These are phyloP conservation scores for Cytospora chrysosperma DNA, from an alignment of 2,329 filamentous ascomycete genomes.

Conservation along the genomic window DNA sequence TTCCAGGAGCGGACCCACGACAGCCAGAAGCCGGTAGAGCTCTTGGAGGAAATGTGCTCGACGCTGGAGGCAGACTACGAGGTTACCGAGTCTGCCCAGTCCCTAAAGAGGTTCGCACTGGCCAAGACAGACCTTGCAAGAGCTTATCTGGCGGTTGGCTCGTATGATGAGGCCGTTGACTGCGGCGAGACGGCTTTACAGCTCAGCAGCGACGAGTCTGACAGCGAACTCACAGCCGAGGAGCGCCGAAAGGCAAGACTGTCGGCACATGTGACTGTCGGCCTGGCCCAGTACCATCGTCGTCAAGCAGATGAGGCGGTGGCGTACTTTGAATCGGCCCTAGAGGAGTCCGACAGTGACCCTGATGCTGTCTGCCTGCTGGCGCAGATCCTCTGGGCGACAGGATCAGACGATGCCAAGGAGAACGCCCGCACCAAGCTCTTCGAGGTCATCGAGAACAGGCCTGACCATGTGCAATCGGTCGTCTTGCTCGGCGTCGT, in stretches of 20 bases:
- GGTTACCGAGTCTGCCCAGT: conserved; percentile 70
- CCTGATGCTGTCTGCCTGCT: conserved; percentile 85
- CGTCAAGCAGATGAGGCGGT: conserved; percentile 68
- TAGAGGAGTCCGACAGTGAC: conserved; percentile 72
- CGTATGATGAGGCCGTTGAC: conserved; percentile 69
- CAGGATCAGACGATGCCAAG: conserved; percentile 71
- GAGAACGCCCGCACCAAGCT: conserved; percentile 76
- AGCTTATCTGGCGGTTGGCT: conserved; percentile 69
- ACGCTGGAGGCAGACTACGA: conserved; percentile 81
- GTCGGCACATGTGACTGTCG: conserved; percentile 82
- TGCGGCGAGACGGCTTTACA: conserved; percentile 79
- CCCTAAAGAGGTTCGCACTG: conserved; percentile 75
- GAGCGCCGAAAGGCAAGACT: conserved; percentile 70
- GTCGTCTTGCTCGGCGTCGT: conserved; percentile 82
- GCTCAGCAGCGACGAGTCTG: conserved; percentile 70
- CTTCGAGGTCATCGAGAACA: conserved; percentile 73
- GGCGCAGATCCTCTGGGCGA: conserved; percentile 91
- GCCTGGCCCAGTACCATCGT: conserved; percentile 75
- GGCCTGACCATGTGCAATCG: conserved; percentile 74
- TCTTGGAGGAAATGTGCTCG: conserved; percentile 65
- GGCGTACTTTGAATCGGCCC: conserved; percentile 73
- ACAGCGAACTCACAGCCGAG: conserved; percentile 63
- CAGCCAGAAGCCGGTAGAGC: conserved; percentile 59
- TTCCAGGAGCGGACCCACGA: conserved; percentile 80
- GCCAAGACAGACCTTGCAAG: conserved; percentile 85